phyloP scores from a whole-genome alignment of 2,329 filamentous ascomycete species.

The Coleophoma eucalyptorum region DNA sequence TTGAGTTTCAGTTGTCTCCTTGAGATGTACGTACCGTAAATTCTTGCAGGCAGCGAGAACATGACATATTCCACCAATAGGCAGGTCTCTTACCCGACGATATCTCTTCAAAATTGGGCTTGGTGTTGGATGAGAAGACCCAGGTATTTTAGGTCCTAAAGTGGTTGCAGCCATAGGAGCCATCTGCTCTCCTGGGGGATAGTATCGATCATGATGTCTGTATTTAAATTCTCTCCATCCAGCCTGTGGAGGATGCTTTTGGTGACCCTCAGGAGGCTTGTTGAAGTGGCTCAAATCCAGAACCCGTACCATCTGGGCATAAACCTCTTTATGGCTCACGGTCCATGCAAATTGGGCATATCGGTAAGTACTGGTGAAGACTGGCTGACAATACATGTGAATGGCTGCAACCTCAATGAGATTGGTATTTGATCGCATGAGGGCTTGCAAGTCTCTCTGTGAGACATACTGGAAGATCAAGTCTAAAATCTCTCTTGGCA shows the following conservation, averaged over 20 bases:
- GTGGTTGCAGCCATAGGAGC: not conserved
- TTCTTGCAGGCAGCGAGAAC: conserved; percentile 15
- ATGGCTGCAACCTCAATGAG: conserved; percentile 11
- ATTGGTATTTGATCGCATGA: conserved; percentile 13
- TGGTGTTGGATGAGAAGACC: conserved; percentile 12
- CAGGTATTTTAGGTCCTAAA: not conserved
- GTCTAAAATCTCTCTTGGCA: conserved; percentile 15
- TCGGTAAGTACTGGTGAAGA: conserved; percentile 19
- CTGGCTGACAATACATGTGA: conserved; percentile 12
- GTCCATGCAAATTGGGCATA: conserved; percentile 19
- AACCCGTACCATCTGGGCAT: conserved; percentile 12
- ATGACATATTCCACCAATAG: conserved; percentile 16
- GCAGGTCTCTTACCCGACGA: conserved; percentile 13
- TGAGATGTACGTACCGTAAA: conserved; percentile 6
- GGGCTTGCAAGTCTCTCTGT: conserved; percentile 8
- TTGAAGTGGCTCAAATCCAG: conserved; percentile 17
- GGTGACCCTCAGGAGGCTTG: conserved; percentile 3
- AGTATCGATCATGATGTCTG: conserved; percentile 10
- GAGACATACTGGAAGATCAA: conserved; percentile 12
- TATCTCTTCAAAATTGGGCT: conserved; percentile 14
- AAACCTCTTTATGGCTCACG: conserved; percentile 9
- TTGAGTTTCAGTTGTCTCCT: not conserved
- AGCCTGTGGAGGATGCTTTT: conserved; percentile 2
- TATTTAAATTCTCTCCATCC: conserved; percentile 22
- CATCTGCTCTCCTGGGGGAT: not conserved